A percentile compares a stretch with the other conserved stretches of the same genome.
phyloP scores from a whole-genome alignment of 2,329 filamentous ascomycete genomes.

The Rhynchosporium graminicola region DNA sequence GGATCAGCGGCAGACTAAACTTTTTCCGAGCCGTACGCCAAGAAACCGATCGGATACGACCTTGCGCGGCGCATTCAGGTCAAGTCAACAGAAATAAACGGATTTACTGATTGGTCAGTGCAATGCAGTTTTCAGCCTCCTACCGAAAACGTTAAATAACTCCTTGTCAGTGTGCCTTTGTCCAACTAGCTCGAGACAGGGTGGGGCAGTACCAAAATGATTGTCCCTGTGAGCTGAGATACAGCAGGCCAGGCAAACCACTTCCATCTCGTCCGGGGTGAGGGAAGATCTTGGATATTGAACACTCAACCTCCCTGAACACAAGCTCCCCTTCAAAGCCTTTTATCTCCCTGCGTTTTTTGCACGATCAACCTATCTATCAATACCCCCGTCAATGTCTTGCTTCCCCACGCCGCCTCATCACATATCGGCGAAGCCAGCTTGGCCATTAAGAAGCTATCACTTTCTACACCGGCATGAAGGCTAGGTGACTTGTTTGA shows the following conservation, averaged over 20 bases:
- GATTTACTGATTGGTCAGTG: constrained; percentile 3
- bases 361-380: not conserved
- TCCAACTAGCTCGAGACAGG: not conserved
- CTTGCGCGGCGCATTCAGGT: not conserved
- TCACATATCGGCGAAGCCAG: constrained; percentile 12
- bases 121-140: constrained; percentile 4
- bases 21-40: constrained; percentile 3
- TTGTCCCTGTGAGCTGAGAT: constrained; percentile 4
- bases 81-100: constrained; percentile 3
- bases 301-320: constrained; percentile 1
- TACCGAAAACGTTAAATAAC: constrained; percentile 5
- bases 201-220: not conserved
- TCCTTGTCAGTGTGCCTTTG: constrained; percentile 1
- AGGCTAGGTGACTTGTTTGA: constrained; percentile 2
- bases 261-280: not conserved
- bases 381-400: constrained; percentile 10
- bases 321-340: not conserved
- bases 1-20: not conserved
- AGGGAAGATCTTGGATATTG: constrained; percentile 2
- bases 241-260: not conserved
- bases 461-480: constrained; percentile 12
- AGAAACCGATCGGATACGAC: not conserved
- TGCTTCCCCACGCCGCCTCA: constrained; percentile 13
- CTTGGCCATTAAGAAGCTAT: constrained; percentile 20
- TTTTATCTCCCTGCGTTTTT: not conserved